A percentile compares a stretch with the other conserved stretches of the same genome.
phyloP scores from a whole-genome alignment of 805 yeast species.

The Metschnikowia borealis region DNA sequence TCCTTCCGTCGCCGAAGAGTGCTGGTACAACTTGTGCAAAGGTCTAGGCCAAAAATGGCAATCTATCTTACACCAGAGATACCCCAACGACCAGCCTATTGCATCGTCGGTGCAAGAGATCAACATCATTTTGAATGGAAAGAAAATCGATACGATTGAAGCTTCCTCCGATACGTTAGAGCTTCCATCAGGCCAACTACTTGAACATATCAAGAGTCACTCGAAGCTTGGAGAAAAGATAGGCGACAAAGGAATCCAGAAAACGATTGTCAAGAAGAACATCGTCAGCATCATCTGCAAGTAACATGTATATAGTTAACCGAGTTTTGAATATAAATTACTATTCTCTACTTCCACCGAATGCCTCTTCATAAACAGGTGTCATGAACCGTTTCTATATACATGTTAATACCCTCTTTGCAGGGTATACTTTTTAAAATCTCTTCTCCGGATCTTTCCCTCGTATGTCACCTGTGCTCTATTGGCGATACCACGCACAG shows the following conservation, averaged over 20 bases:
- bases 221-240: slow-evolving; percentile 29
- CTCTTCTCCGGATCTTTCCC: slow-evolving; percentile 37
- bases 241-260: slow-evolving; percentile 40
- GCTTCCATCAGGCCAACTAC: slow-evolving; percentile 35
- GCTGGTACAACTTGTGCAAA: slow-evolving; percentile 48
- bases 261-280: slow-evolving; percentile 52
- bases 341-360: too few species aligned
- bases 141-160: slow-evolving; percentile 47
- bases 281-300: slow-evolving; percentile 39
- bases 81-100: slow-evolving; percentile 56
- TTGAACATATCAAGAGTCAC: slow-evolving; percentile 39
- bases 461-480: slow-evolving; percentile 35
- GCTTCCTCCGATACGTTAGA: slow-evolving; percentile 39
- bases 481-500: slow-evolving; percentile 31
- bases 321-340: neutral
- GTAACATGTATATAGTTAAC: slow-evolving; percentile 6
- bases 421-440: slow-evolving; percentile 29
- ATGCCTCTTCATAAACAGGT: neutral
- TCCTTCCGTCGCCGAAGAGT: slow-evolving; percentile 80
- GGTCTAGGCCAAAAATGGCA: slow-evolving; percentile 29
- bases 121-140: slow-evolving; percentile 73
- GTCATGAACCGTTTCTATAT: slow-evolving; percentile 3
- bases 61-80: slow-evolving; percentile 53
- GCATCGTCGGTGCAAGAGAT: slow-evolving; percentile 40
- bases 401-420: slow-evolving; percentile 28